Base-by-base conservation (phyloP, 306 rosid genomes). In the Gastrolobium bilobum region DNA sequence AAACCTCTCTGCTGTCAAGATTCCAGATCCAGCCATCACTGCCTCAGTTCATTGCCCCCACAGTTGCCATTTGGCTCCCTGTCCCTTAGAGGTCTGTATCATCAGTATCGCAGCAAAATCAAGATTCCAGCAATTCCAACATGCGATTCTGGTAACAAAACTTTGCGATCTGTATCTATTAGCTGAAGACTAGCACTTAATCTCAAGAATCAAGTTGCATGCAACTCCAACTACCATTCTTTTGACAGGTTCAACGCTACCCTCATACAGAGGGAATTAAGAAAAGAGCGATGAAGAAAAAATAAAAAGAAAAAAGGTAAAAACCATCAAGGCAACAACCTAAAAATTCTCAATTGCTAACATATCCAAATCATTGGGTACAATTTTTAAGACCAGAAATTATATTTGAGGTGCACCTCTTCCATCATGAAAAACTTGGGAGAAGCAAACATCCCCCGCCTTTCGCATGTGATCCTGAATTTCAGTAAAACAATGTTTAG, bases 361-460 rank as follows among this genome's bases (percentile, higher is more conserved):
- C 3, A 79, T 8, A 48, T 42, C 47, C 66, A 13, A 44, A 63
- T 14, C 39, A 40, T 15, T 7, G 56, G 48, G 43, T 3, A 85
- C 42, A 73, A 78, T 14, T 69, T 14, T 69, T 7, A 64, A 37
- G 85, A 56, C 50, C 11, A 51, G 26, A 57, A 71, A 38, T 34
- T 5, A 30, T 43, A 40, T 59, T 56, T 61, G 59, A 64, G 78
- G 59, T 34, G 53, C 48, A 96, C 98, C 97, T 68, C 96, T 90
- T 68, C 96, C 94, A 57, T 91, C 97, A 82, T 95, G 99, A 62
- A 96, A 96, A 82, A 96, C 99, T 89, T 93, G 99, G 66, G 99
- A 93, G 82, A 96, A 96, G 85, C 99, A 96, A 75, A 96, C 99
- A 88, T 96, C 99, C 81, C 99, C 99, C 10, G 99, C 99, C 70